Evolutionary conservation across 306 rosid species (phyloP).

Genomic region (Sindora glabra): DNA sequence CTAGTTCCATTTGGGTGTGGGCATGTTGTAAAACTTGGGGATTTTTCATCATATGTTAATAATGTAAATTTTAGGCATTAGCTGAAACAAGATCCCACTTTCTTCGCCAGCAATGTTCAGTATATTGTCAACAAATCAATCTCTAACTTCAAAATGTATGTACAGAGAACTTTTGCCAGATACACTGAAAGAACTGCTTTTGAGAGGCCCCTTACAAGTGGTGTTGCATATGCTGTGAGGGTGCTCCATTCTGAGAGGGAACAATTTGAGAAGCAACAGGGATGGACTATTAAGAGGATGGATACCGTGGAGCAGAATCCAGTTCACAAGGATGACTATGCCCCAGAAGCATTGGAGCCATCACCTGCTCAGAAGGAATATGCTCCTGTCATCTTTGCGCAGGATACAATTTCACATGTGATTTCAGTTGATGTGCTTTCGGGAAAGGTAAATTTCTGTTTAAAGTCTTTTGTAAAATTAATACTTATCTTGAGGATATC

Average conservation of each 20-base stretch:
- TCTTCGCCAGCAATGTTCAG: background rate
- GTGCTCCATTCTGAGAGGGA: conserved; percentile 94
- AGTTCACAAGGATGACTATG: conserved; percentile 61
- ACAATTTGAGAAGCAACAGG: conserved; percentile 92
- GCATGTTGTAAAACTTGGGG: background rate
- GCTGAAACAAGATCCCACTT: conserved; percentile 14
- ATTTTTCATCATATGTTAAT: background rate
- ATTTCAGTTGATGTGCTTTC: conserved; percentile 80
- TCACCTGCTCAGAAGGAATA: conserved; percentile 79
- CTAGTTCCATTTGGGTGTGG: too few relatives aligned
- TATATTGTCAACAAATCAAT: conserved; percentile 9
- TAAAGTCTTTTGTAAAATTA: conserved; percentile 7
- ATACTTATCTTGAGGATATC: too few relatives aligned
- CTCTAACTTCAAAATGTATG: conserved; percentile 30
- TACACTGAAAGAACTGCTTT: conserved; percentile 95
- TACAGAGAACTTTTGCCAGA: conserved; percentile 78
- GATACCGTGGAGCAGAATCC: conserved; percentile 73
- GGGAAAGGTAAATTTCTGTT: conserved; percentile 57
- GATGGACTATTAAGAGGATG: conserved; percentile 96
- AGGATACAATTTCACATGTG: conserved; percentile 85
- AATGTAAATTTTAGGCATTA: conserved; percentile 6
- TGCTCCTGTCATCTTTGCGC: conserved; percentile 98
- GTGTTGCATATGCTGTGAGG: conserved; percentile 98
- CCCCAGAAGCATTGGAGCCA: conserved; percentile 66
- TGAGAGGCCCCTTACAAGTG: conserved; percentile 97